Evolutionary conservation across 2,329 filamentous ascomycete species (phyloP).

Genomic region (Lachnellula cervina): DNA sequence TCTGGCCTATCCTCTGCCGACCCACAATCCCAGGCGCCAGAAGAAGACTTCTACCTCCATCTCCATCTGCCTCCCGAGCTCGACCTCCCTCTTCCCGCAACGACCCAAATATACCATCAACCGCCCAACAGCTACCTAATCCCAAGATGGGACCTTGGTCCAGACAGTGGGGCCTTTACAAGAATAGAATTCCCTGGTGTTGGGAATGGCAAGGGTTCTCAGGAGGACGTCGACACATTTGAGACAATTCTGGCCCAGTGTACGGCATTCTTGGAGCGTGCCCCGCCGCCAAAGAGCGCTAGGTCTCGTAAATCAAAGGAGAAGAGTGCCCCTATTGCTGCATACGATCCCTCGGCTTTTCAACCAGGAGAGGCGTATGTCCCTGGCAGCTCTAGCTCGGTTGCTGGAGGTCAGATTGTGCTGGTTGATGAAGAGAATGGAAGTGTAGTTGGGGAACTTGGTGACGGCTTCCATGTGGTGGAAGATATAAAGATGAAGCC

Average conservation of each 20-base stretch:
- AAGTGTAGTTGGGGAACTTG: slow-evolving; percentile 87
- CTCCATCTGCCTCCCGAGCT: slow-evolving; percentile 91
- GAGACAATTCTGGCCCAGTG: slow-evolving; percentile 98
- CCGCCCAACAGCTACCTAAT: slow-evolving; percentile 90
- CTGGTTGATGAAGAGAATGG: slow-evolving; percentile 94
- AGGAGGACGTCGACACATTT: slow-evolving; percentile 93
- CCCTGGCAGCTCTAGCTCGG: slow-evolving; percentile 53
- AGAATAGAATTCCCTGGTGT: slow-evolving; percentile 81
- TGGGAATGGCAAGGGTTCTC: slow-evolving; percentile 66
- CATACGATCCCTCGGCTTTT: slow-evolving; percentile 80
- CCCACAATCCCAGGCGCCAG: slow-evolving; percentile 50
- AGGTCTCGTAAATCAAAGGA: slow-evolving; percentile 20
- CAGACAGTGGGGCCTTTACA: slow-evolving; percentile 84
- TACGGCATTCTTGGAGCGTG: slow-evolving; percentile 87
- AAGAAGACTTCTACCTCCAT: slow-evolving; percentile 96
- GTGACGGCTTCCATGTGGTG: slow-evolving; percentile 73
- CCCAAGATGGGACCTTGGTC: slow-evolving; percentile 88
- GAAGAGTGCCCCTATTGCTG: slow-evolving; percentile 35
- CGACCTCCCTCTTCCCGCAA: slow-evolving; percentile 87
- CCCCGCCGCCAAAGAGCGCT: slow-evolving; percentile 46
- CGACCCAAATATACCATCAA: slow-evolving; percentile 96
- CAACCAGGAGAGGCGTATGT: slow-evolving; percentile 75
- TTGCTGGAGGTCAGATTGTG: slow-evolving; percentile 72
- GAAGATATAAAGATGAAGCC: slow-evolving; percentile 71
- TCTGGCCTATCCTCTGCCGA: slow-evolving; percentile 48